Evolutionary conservation across 768 basidiomycete species (phyloP), one percentile per base, ranked within the genome.

Genomic region (Mrakia frigida): DNA sequence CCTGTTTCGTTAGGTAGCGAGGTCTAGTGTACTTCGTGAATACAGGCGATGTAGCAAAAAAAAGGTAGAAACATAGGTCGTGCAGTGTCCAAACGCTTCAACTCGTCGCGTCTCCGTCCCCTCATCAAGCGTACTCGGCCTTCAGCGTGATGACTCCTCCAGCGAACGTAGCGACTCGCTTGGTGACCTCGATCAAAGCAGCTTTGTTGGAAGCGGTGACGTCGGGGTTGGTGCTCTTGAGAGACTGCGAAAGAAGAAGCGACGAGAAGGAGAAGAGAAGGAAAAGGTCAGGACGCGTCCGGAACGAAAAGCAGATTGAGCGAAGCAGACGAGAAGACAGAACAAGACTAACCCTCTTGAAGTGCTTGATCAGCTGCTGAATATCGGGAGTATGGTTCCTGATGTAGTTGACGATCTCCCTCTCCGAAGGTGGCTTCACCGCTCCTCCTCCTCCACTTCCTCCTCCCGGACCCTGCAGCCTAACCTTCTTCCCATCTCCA

Each of bases 281-380:
- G 37, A 61, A 28, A 28, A 16, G 9, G 33, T 31, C 60, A 61
- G 60, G 10, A 5, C 9, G 60, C 10, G n/a, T 61, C 60, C 10
- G 18, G 18, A 2, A 13, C 28, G 6, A 61, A 9, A 35, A 6
- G 33, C 3, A 10, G 3, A 10, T 37, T 6, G 56, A 39, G 56
- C 6, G 23, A 31, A 14, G 25, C 33, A 23, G 52, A 4, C 1
- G n/a, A 31, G 25, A 2, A 31, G 11, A 39, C 7, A 59, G 50
- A 23, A n/a, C 6, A 4, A 21, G 46, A 73, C 76, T 23, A 0
- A 74, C 76, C 76, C 61, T 68, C 41, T 74, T 73, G 65, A 73
- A 77, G 53, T 77, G 76, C 65, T 70, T 73, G 52, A 77, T 74
- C n/a, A 77, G 31, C 71, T 73, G 50, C 21, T 50, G 37, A 18